phyloP scores from a whole-genome alignment of 768 basidiomycete genomes.

The Megacollybia marginata region DNA sequence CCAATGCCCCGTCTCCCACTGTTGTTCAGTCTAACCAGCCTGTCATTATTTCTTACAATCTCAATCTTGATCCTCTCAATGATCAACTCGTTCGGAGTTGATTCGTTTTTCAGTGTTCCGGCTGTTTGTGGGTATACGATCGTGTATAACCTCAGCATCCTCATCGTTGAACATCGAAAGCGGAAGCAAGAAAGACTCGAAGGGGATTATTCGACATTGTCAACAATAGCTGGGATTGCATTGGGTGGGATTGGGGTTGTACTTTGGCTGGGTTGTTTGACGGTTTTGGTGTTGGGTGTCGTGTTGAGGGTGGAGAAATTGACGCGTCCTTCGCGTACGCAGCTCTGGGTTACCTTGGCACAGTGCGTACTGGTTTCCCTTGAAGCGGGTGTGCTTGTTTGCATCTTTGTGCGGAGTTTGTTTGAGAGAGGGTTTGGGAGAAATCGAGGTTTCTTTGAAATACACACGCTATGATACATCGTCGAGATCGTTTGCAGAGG shows the following conservation, averaged over 20 bases:
- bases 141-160: background rate
- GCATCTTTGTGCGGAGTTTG: background rate
- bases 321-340: background rate
- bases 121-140: background rate
- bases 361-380: background rate
- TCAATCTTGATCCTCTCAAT: background rate
- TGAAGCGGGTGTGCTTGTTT: background rate
- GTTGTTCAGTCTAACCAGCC: background rate
- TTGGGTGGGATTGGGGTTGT: background rate
- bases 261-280: background rate
- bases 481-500: slow-evolving; percentile 44
- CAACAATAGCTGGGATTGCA: background rate
- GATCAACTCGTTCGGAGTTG: background rate
- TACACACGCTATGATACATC: background rate
- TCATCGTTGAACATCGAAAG: background rate
- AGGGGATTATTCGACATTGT: background rate
- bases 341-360: background rate
- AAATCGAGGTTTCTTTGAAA: background rate
- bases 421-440: background rate
- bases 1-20: background rate
- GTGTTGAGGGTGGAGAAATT: background rate
- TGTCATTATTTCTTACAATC: background rate
- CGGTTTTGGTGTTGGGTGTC: background rate
- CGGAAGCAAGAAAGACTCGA: background rate
- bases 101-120: background rate